Percentiles rank a stretch among this genome's conserved stretches.
Conservation (phyloP, 305 asterid genomes). For the Fraxinus nigra region DNA sequence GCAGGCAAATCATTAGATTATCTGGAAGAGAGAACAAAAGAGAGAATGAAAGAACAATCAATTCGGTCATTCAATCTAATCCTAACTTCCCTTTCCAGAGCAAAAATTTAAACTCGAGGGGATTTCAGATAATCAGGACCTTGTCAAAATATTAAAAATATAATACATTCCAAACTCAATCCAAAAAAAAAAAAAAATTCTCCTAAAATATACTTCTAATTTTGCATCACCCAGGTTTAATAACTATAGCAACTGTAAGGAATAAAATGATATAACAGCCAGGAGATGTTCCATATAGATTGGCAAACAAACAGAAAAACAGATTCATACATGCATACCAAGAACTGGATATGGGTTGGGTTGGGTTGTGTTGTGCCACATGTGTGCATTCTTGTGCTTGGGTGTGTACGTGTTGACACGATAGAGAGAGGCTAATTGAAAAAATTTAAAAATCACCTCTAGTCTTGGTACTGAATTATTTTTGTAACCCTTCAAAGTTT, state of each 20-base stretch:
- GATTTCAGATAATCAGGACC: not conserved
- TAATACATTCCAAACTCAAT: not conserved
- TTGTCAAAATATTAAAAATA: not conserved
- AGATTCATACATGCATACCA: not conserved
- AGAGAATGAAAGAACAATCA: not conserved
- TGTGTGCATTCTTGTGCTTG: not conserved
- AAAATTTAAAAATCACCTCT: not conserved
- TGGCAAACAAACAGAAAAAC: not conserved
- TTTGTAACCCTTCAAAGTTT: not conserved
- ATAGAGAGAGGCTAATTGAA: not conserved
- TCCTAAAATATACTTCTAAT: not conserved
- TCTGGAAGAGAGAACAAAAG: not conserved
- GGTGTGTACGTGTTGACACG: not conserved
- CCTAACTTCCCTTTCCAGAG: not conserved
- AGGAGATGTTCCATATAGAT: not conserved
- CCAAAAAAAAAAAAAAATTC: not conserved
- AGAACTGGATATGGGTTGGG: not conserved
- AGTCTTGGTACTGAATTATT: not conserved
- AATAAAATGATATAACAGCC: not conserved
- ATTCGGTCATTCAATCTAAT: not conserved
- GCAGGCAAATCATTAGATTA: not conserved
- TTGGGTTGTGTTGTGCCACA: not conserved
- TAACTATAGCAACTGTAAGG: not conserved
- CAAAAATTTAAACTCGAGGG: not conserved
- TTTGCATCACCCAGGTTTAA: not conserved